Percentiles rank a stretch among this genome's conserved stretches.
Conservation (phyloP, 2,329 filamentous ascomycete species). For the Pseudogymnoascus sp. region DNA sequence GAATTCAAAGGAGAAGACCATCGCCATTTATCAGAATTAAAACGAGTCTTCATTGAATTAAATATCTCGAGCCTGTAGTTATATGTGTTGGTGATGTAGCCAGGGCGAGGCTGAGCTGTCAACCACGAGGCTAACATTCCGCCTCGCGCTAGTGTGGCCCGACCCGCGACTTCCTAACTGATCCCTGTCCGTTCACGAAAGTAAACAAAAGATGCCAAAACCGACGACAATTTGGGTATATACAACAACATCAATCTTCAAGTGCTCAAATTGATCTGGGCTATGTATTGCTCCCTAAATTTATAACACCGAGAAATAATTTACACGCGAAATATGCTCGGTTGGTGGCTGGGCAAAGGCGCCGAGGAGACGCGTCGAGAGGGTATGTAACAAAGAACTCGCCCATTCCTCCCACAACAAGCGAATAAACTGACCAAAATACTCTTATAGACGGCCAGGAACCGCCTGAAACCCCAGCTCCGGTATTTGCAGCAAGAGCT, state of each 20-base stretch:
- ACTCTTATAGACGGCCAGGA: conserved; percentile 30
- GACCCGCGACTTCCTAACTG: not conserved
- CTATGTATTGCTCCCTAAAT: not conserved
- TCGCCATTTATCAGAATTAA: not conserved
- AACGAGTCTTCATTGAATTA: not conserved
- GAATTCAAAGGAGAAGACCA: too few species aligned
- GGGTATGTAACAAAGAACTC: conserved; percentile 12
- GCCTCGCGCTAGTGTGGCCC: conserved; percentile 5
- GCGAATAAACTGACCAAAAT: not conserved
- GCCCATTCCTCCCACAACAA: not conserved
- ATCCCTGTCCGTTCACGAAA: conserved; percentile 10
- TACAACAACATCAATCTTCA: not conserved
- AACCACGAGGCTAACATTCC: not conserved
- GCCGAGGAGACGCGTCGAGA: conserved; percentile 19
- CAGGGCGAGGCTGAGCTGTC: not conserved
- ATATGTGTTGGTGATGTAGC: not conserved
- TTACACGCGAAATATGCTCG: conserved; percentile 23
- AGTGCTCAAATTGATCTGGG: conserved; percentile 11
- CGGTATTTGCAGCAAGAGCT: conserved; percentile 59
- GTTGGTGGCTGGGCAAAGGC: conserved; percentile 27
- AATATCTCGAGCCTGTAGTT: not conserved
- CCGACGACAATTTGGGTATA: not conserved
- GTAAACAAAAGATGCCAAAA: conserved; percentile 21
- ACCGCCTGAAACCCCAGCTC: conserved; percentile 57
- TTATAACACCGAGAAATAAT: not conserved